Evolutionary conservation across 176 grass and related monocot species (phyloP).

Genomic region (Oropetium thomaeum): DNA sequence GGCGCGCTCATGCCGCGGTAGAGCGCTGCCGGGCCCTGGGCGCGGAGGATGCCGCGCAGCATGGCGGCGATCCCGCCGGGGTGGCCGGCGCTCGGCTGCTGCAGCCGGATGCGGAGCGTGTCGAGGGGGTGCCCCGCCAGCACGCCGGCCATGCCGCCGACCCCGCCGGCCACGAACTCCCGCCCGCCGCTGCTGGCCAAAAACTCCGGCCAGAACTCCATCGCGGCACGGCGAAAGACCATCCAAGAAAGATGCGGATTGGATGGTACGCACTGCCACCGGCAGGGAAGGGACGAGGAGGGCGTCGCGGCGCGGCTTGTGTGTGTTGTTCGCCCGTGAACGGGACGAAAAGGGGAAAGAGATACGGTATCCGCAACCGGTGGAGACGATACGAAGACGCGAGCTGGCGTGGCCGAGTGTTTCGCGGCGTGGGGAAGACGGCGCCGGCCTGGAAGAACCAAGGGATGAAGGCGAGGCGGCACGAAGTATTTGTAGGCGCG

Average conservation of each 20-base stretch:
- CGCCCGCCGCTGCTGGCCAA: conserved; percentile 72
- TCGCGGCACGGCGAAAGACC: background rate
- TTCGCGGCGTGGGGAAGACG: no score
- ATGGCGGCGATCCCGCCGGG: conserved; percentile 31
- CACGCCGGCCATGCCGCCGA: conserved; percentile 91
- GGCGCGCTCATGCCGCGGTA: conserved; percentile 97
- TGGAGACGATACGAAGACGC: no score
- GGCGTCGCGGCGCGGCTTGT: no score
- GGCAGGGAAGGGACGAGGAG: background rate
- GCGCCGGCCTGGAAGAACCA: no score
- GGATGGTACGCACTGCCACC: no score
- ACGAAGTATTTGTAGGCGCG: conserved; percentile 27
- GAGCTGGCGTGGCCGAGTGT: no score
- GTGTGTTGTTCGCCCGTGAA: no score
- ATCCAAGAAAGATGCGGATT: no score
- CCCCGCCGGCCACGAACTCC: conserved; percentile 82
- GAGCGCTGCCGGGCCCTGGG: conserved; percentile 82
- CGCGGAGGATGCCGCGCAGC: conserved; percentile 63
- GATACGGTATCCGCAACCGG: no score
- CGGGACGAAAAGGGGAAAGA: no score
- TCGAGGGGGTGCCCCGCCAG: conserved; percentile 85
- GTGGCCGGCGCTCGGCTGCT: conserved; percentile 56
- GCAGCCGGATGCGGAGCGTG: conserved; percentile 88
- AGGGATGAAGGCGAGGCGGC: background rate
- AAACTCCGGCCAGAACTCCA: conserved; percentile 99